Base-by-base conservation (phyloP, 2,329 filamentous ascomycete genomes). In the Fusarium hostae region DNA sequence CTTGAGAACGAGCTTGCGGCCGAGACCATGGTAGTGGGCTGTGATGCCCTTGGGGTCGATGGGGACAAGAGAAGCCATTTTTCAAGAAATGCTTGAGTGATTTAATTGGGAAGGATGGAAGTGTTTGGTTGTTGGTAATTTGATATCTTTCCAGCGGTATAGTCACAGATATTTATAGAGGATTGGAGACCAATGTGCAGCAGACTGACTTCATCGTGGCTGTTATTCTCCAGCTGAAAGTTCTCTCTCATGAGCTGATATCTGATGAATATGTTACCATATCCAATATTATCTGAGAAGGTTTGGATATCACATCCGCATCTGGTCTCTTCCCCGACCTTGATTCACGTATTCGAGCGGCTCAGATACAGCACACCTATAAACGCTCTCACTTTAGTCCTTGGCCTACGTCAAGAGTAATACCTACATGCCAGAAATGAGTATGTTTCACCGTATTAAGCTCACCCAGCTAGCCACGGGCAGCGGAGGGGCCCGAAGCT, bases 281-380 rank as follows among this genome's bases (percentile, higher is more conserved):
- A 11, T 20, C 18, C 32, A 52, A 52, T 52, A 39, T n/a, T 52
- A 6, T 20, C 6, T 37, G 18, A 26, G 22, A 39, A 52, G 22
- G 18, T 16, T 37, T 39, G 9, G 2, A 11, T 3, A 52, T 52
- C 32, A 52, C 48, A 37, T 39, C 48, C 22, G 32, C 48, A 52
- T 52, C 13, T 26, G 22, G 48, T 2, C 48, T 37, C 9, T n/a
- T 26, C 32, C 32, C 12, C 32, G 12, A 2, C 48, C 32, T 16
- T 2, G 0, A n/a, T 26, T 9, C 32, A 11, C 2, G 1, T 4
- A 3, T 1, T 26, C 12, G 6, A 37, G 18, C 20, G 32, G 48
- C 9, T 37, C 6, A n/a, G 20, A 9, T 37, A 26, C 32, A 18
- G n/a, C 0, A 39, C 12, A 0, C 22, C 22, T n/a, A 35, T 51